Percentiles rank a stretch among this genome's conserved stretches.
Conservation (phyloP, 164 flowering plant species). For the Pachysandra terminalis region DNA sequence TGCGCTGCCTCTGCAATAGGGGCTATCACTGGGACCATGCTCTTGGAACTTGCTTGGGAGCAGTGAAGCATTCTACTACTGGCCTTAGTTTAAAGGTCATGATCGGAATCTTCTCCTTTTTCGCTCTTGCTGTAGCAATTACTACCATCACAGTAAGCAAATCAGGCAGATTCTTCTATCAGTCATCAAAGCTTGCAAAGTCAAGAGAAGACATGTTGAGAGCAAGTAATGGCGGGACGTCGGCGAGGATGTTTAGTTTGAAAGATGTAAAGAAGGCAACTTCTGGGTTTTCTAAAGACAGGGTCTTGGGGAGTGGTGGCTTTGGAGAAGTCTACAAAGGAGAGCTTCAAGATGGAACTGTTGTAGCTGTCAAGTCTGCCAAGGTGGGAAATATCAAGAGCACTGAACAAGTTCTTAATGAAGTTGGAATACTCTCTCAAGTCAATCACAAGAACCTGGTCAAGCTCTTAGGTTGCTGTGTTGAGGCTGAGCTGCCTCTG, state of each 20-base stretch:
- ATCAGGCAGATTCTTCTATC: conserved; percentile 17
- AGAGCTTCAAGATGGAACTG: conserved; percentile 49
- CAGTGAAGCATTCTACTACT: conserved; percentile 12
- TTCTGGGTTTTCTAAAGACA: conserved; percentile 33
- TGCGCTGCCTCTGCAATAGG: conserved; percentile 46
- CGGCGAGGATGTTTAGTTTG: conserved; percentile 36
- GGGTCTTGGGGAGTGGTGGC: conserved; percentile 57
- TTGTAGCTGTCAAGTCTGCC: conserved; percentile 61
- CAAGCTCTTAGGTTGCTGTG: conserved; percentile 55
- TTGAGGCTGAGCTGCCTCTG: conserved; percentile 60
- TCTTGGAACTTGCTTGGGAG: conserved; percentile 36
- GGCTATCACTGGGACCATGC: conserved; percentile 46
- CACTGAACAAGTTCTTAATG: conserved; percentile 63
- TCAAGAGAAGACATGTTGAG: conserved; percentile 49
- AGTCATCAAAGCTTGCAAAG: conserved; percentile 29
- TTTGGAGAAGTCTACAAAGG: conserved; percentile 74
- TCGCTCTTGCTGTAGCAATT: conserved; percentile 23
- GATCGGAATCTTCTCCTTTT: conserved; percentile 25
- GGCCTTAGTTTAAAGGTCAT: conserved; percentile 30
- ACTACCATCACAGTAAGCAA: conserved; percentile 17
- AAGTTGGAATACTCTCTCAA: conserved; percentile 67
- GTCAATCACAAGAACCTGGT: conserved; percentile 67
- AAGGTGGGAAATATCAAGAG: conserved; percentile 58
- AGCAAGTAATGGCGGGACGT: conserved; percentile 36
- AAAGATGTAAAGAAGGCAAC: conserved; percentile 62